Base-by-base conservation (phyloP, 257 asterid species). In the Handroanthus guayacan region DNA sequence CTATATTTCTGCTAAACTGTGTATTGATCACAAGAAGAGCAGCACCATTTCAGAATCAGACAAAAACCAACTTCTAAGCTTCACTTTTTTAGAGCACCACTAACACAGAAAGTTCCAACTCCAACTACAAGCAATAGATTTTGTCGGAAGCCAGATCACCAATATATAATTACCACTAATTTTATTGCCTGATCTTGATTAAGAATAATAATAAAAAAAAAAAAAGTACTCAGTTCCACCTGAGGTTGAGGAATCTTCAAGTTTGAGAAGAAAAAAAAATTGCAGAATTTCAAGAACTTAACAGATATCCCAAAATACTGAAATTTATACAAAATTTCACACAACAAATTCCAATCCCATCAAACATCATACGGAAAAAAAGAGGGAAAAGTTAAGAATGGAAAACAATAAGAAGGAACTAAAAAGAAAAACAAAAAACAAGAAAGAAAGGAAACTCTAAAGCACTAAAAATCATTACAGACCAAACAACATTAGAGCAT, bases 81-180 rank as follows among this genome's bases (percentile, higher is more conserved):
- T 66, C 79, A 48, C 81, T 83, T 75, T 79, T 67, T 73, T 47
- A 13, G 37, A 72, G 61, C 79, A 79, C 77, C 84, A 76, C 75
- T 71, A 77, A 37, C 71, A 67, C 25, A 62, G 54, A 75, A 86
- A 79, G 78, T 72, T 62, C 78, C 78, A 74, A 61, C 62, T 79
- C 81, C 88, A 85, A 86, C 90, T 88, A 78, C 88, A 78, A 81
- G 25, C 84, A 88, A 69, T 72, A 77, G 63, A 69, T 79, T 80
- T 84, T 80, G 83, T 82, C 89, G 78, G 86, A 72, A 54, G 43
- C 64, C 57, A 75, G 62, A 68, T 71, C 71, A 58, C 57, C 65
- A 61, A 31, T 25, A 76, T 16, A 71, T 39, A 67, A 16, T 38
- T 55, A 48, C 65, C 79, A 37, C 64, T 80, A 44, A 12, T 72